A percentile compares a stretch with the other conserved stretches of the same genome.
phyloP scores from a whole-genome alignment of 2,329 filamentous ascomycete genomes.

The Juglanconis oblonga region DNA sequence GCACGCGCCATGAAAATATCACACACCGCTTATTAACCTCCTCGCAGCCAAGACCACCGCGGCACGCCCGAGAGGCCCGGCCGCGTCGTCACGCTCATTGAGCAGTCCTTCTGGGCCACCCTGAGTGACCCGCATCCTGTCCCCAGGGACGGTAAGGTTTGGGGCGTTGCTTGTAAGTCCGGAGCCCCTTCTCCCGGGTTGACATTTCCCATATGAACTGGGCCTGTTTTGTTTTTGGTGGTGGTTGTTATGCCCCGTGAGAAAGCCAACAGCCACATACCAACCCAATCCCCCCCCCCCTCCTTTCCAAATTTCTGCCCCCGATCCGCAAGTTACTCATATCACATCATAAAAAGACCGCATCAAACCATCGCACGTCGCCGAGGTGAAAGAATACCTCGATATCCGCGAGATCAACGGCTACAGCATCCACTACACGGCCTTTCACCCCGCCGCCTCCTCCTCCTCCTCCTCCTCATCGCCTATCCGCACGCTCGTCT shows the following conservation, averaged over 20 bases:
- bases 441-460: conserved; percentile 64
- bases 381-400: conserved; percentile 81
- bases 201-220: too few relatives aligned
- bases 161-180: conserved; percentile 73
- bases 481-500: conserved; percentile 44
- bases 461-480: neutral
- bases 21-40: neutral
- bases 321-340: too few relatives aligned
- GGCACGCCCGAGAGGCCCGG: conserved; percentile 86
- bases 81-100: conserved; percentile 89
- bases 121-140: conserved; percentile 65
- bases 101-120: conserved; percentile 76
- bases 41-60: conserved; percentile 80
- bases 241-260: too few relatives aligned
- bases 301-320: neutral
- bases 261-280: too few relatives aligned
- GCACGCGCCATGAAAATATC: too few relatives aligned
- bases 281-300: too few relatives aligned
- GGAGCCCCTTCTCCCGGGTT: too few relatives aligned
- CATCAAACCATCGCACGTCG: conserved; percentile 68
- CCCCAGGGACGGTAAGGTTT: conserved; percentile 63
- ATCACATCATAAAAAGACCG: conserved; percentile 47
- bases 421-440: conserved; percentile 88
- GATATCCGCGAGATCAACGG: conserved; percentile 98
- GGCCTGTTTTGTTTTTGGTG: too few relatives aligned